Base-by-base conservation (phyloP, 352 stramenopile species). In the Pythium rishiriense region DNA sequence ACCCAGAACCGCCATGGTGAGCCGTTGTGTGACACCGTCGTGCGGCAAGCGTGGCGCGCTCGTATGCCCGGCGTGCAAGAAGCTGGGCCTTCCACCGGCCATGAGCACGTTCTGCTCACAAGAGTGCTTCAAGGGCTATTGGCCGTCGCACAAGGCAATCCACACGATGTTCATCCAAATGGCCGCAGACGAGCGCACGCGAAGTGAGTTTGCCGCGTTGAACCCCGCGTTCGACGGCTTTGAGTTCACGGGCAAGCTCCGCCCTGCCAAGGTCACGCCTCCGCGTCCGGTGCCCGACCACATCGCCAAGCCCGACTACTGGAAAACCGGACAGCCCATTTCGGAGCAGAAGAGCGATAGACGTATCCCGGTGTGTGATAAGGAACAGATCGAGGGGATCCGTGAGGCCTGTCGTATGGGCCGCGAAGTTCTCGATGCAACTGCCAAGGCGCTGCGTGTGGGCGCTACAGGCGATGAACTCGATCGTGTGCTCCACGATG, bases 401-500 rank as follows among this genome's bases (percentile, higher is more conserved):
- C 79, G 94, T 17, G 87, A 85, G 15, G 90, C 92, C 8, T 98
- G 97, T 69, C 78, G 79, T 29, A 72, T 74, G 6, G 88, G 88
- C 33, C 81, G 97, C 26, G 95, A 99, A 67, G 96, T 99, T 26
- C 82, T 99, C 19, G 97, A 99, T 74, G 84, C 98, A 50, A 97
- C 92, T 8, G 96, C 93, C 15, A 77, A 76, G 43, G 83, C 91
- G 0, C 73, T 99, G 19, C 66, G 78, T 50, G 76, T 83, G 4
- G 97, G 97, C 39, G 75, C 98, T 22, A 99, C 97, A 7, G 97
- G 93, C 4, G 96, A 99, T 72, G 97, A 98, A 72, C 98, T 99
- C 75, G 97, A 99, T 78, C 83, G 85, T 39, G 84, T 98, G 39
- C 94, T 99, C 35, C 93, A 99, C 73, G 78, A 98, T 19, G 96